Conservation (phyloP, 305 asterid species). For the Fraxinus paxiana region DNA sequence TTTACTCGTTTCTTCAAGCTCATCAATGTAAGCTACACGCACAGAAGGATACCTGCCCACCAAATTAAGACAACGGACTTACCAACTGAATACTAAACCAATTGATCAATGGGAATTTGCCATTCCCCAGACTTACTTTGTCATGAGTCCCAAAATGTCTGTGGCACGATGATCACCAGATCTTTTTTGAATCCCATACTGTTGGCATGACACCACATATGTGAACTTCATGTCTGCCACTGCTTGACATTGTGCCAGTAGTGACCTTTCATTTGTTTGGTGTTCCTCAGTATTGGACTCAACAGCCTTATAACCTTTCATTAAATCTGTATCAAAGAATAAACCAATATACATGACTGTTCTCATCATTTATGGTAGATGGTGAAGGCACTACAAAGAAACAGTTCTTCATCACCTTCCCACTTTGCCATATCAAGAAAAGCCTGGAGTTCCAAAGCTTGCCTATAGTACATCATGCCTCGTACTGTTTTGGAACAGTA, state of each 20-base stretch:
- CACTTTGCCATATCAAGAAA: conserved; percentile 97
- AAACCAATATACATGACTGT: conserved; percentile 16
- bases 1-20: conserved; percentile 69
- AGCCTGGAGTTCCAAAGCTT: conserved; percentile 97
- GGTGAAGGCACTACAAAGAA: conserved; percentile 17
- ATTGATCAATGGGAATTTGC: conserved; percentile 16
- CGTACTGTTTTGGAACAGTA: conserved; percentile 51
- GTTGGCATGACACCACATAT: conserved; percentile 92
- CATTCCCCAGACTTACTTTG: conserved; percentile 46
- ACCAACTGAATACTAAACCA: conserved; percentile 18
- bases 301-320: conserved; percentile 91
- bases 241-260: conserved; percentile 83
- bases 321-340: conserved; percentile 55
- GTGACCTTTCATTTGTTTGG: conserved; percentile 59
- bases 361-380: background rate
- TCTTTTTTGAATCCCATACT: conserved; percentile 85
- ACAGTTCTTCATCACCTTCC: conserved; percentile 55
- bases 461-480: conserved; percentile 99
- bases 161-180: conserved; percentile 75
- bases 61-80: conserved; percentile 26
- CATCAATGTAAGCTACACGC: conserved; percentile 94
- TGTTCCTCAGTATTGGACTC: conserved; percentile 64
- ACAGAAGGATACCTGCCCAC: conserved; percentile 86
- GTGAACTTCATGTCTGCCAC: conserved; percentile 94
- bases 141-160: conserved; percentile 90